Base-by-base conservation (phyloP, 2,329 filamentous ascomycete genomes). In the Didymosphaeria variabile region DNA sequence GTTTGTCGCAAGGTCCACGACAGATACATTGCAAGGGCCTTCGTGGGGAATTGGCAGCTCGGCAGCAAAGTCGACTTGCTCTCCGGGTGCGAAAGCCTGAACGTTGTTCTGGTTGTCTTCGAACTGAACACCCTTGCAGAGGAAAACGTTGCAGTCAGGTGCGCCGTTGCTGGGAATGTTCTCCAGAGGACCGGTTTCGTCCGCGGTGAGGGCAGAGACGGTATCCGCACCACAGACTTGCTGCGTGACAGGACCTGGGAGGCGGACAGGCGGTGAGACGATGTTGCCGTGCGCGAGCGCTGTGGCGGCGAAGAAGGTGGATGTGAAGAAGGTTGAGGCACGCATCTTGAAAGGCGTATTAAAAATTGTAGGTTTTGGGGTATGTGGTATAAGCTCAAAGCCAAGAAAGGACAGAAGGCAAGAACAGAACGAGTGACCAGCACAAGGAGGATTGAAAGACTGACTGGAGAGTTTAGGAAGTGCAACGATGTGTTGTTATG, bases 81-180 rank as follows among this genome's bases (percentile, higher is more conserved):
- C 73, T 54, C 83, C 82, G 2, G 80, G 71, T 15, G 79, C 82
- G 77, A 82, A 87, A 29, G 74, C 79, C 44, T 77, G 79, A 52
- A 88, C 81, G 62, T 84, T 84, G 62, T 70, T 79, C 61, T 73
- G 81, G 80, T 87, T 87, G 79, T 88, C 86, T 62, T 69, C 82
- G 73, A 83, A 87, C 71, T 87, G 83, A 75, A 82, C 83, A 60
- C 86, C 86, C 74, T 86, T 86, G 83, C 84, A 86, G 56, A 86
- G 78, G 77, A 80, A 84, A 68, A 85, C 78, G 69, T 85, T 79
- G 72, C 85, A 86, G 40, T 75, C 71, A 1, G 73, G 71, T 49
- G 79, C 77, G 57, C 84, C 77, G 76, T 82, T 85, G 74, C 83
- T 82, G 59, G 64, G 66, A 66, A 81, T 82, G 52, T 83, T 77